A percentile compares a stretch with the other conserved stretches of the same genome.
Evolutionary conservation across 306 rosid species (phyloP).

Genomic region (Coriaria nepalensis): DNA sequence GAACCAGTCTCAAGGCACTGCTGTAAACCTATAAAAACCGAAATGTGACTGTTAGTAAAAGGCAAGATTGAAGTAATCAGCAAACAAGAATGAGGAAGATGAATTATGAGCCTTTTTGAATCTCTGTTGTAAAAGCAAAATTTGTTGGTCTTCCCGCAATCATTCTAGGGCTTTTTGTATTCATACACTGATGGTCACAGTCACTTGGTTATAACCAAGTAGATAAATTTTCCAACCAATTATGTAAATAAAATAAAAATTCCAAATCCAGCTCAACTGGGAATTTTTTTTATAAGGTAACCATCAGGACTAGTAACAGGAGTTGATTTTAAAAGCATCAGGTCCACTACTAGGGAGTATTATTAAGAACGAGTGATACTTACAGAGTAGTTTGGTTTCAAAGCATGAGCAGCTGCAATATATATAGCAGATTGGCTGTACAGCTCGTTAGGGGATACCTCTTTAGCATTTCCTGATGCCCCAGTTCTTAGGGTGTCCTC

Average conservation of each 20-base stretch:
- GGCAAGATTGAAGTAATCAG: slow-evolving; percentile 6
- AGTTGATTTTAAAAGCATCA: not conserved
- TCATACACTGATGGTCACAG: too few relatives aligned
- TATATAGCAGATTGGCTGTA: slow-evolving; percentile 99
- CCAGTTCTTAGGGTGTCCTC: slow-evolving; percentile 98
- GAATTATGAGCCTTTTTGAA: not conserved
- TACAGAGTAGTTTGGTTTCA: slow-evolving; percentile 90
- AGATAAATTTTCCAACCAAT: too few relatives aligned
- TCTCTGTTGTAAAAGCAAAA: too few relatives aligned
- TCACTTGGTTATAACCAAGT: too few relatives aligned
- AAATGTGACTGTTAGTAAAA: slow-evolving; percentile 8
- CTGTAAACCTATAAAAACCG: slow-evolving; percentile 62
- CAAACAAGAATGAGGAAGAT: slow-evolving; percentile 4
- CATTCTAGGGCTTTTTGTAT: too few relatives aligned
- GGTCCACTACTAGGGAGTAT: not conserved
- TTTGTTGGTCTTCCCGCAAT: too few relatives aligned
- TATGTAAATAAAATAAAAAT: too few relatives aligned
- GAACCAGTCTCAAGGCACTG: slow-evolving; percentile 96
- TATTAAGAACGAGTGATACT: slow-evolving; percentile 11
- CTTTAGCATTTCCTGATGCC: slow-evolving; percentile 46
- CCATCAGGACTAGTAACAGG: slow-evolving; percentile 1
- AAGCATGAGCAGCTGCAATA: slow-evolving; percentile 97
- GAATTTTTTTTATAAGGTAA: too few relatives aligned
- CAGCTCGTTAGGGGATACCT: slow-evolving; percentile 79
- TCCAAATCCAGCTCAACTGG: too few relatives aligned